Evolutionary conservation across 2,329 filamentous ascomycete genomes (phyloP).

Genomic region (Stagonosporopsis rhizophila): DNA sequence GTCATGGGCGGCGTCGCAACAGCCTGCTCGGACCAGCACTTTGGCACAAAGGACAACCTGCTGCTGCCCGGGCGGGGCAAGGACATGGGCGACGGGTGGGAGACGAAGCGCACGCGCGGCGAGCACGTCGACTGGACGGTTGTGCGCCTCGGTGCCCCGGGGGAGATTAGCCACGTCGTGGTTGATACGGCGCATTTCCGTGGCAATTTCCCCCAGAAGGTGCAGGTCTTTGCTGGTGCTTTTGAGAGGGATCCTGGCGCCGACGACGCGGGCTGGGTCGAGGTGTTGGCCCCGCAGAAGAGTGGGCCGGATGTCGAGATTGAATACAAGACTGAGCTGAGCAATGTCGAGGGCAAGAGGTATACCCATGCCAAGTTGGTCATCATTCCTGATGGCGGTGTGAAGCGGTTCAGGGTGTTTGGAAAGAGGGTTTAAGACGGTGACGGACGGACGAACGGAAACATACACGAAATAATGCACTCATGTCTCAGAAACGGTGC

Average conservation of each 20-base stretch:
- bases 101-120: slow-evolving; percentile 76
- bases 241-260: slow-evolving; percentile 65
- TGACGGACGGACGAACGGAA: too few species aligned
- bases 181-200: slow-evolving; percentile 85
- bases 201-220: slow-evolving; percentile 82
- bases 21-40: slow-evolving; percentile 82
- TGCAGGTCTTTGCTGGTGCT: slow-evolving; percentile 68
- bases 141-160: slow-evolving; percentile 72
- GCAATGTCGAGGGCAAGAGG: slow-evolving; percentile 61
- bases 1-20: slow-evolving; percentile 80
- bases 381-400: slow-evolving; percentile 91
- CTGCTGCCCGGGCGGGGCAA: slow-evolving; percentile 79
- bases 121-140: slow-evolving; percentile 84
- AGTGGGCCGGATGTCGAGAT: slow-evolving; percentile 77
- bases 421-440: neutral
- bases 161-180: slow-evolving; percentile 69
- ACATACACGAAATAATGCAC: too few species aligned
- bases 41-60: slow-evolving; percentile 80
- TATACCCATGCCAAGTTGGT: slow-evolving; percentile 89
- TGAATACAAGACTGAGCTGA: slow-evolving; percentile 60
- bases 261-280: slow-evolving; percentile 68
- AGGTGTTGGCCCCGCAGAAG: slow-evolving; percentile 71
- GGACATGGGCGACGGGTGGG: slow-evolving; percentile 91
- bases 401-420: slow-evolving; percentile 72
- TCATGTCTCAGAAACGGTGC: too few species aligned